Conservation (phyloP, 78 protist genomes). For the slime mould (Dictyostelium discoideum) region DNA sequence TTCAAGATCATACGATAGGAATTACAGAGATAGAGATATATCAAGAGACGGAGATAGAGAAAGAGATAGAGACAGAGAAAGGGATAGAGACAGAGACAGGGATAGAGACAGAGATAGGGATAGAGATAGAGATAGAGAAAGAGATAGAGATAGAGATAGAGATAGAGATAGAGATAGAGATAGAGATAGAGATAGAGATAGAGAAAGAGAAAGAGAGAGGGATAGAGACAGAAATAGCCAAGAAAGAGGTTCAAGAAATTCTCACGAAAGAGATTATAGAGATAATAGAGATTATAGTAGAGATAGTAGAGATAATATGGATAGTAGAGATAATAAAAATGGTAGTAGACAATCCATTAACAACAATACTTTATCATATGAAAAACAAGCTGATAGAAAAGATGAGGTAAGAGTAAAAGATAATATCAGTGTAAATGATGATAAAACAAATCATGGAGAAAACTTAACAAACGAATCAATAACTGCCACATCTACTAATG, state of each 20-base stretch:
- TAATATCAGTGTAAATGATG: not conserved
- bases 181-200: not conserved
- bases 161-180: constrained; percentile 1
- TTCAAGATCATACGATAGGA: not conserved
- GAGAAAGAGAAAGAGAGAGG: not conserved
- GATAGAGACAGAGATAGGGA: constrained; percentile 36
- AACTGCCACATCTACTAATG: not conserved
- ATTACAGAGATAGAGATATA: not conserved
- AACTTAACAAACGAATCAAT: not conserved
- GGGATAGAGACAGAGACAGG: not conserved
- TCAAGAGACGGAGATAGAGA: not conserved
- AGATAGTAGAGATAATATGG: no score
- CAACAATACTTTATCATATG: not conserved
- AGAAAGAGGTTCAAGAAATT: not conserved
- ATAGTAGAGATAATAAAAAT: not conserved
- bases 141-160: constrained; percentile 24
- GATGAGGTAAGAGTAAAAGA: not conserved
- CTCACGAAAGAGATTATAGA: constrained; percentile 11
- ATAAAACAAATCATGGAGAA: not conserved
- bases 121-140: not conserved
- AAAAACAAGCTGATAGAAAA: not conserved
- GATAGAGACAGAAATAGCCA: constrained; percentile 30
- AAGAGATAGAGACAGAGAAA: not conserved
- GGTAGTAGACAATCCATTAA: not conserved
- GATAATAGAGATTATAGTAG: not conserved